Percentiles rank a stretch among this genome's conserved stretches.
Evolutionary conservation across 1,284 basidiomycete genomes (phyloP).

Genomic region (Xerocomus minutiporus): DNA sequence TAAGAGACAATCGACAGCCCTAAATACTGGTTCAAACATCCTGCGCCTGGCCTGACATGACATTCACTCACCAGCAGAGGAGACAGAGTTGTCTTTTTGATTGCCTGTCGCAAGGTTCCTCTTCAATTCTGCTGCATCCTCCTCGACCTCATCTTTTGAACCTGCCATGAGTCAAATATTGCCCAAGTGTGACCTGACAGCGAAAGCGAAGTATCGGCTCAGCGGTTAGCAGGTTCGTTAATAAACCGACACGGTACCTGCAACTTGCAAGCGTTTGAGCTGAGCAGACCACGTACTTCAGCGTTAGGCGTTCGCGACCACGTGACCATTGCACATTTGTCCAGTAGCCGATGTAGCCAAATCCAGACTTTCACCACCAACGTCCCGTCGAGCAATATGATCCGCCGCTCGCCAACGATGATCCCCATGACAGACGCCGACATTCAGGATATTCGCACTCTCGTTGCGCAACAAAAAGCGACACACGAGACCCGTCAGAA

Average conservation of each 20-base stretch:
- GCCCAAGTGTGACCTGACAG: not conserved
- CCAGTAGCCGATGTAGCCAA: no score
- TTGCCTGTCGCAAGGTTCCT: constrained; percentile 27
- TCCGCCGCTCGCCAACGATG: constrained; percentile 59
- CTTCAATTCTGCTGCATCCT: constrained; percentile 31
- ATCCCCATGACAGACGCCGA: no score
- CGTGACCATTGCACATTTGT: no score
- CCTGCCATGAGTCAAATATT: constrained; percentile 13
- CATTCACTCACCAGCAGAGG: constrained; percentile 26
- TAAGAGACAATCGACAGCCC: constrained; percentile 84
- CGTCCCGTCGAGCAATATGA: constrained; percentile 42
- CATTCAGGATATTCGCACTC: constrained; percentile 43
- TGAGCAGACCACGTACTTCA: no score
- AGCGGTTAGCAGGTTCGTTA: not conserved
- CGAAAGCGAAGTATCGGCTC: not conserved
- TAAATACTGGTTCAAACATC: constrained; percentile 21
- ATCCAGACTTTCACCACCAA: no score
- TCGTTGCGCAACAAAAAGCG: constrained; percentile 52
- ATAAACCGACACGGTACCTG: no score
- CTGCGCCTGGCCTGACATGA: not conserved
- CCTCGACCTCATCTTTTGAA: constrained; percentile 13
- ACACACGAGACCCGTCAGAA: constrained; percentile 38
- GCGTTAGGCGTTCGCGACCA: no score
- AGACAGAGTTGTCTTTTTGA: constrained; percentile 17
- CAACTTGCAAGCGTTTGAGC: not conserved